phyloP scores from a whole-genome alignment of 2,329 filamentous ascomycete genomes.

The Colletotrichum musae region DNA sequence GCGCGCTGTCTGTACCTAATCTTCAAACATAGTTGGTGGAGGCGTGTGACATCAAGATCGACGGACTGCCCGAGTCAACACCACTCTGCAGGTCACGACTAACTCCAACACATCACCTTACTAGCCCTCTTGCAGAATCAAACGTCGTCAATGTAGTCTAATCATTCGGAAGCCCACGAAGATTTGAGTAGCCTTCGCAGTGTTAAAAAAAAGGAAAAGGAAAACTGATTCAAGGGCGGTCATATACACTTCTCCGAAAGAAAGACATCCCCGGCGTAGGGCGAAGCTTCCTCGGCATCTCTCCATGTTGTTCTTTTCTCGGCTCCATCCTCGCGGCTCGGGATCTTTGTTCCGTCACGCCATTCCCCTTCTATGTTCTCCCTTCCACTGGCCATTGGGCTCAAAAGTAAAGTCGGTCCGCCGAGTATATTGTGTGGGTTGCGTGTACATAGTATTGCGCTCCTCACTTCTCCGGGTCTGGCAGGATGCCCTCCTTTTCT shows the following conservation, averaged over 20 bases:
- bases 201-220: slow-evolving; percentile 46
- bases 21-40: too few relatives aligned
- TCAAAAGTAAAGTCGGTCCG: slow-evolving; percentile 8
- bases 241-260: slow-evolving; percentile 49
- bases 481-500: slow-evolving; percentile 94
- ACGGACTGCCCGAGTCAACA: neutral
- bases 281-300: slow-evolving; percentile 36
- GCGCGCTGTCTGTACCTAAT: too few relatives aligned
- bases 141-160: slow-evolving; percentile 37
- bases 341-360: slow-evolving; percentile 35
- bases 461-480: slow-evolving; percentile 77
- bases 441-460: slow-evolving; percentile 57
- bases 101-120: neutral
- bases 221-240: slow-evolving; percentile 45
- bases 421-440: slow-evolving; percentile 9
- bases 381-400: slow-evolving; percentile 6
- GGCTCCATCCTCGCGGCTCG: slow-evolving; percentile 31
- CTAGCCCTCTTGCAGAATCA: neutral
- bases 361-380: slow-evolving; percentile 32
- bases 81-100: neutral
- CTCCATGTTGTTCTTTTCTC: slow-evolving; percentile 36
- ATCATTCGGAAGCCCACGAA: slow-evolving; percentile 34
- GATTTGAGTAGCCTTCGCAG: slow-evolving; percentile 43
- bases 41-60: too few relatives aligned
- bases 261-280: slow-evolving; percentile 16